A percentile compares a stretch with the other conserved stretches of the same genome.
Evolutionary conservation across 2,329 filamentous ascomycete genomes (phyloP).

Genomic region (Colletotrichum orbiculare): DNA sequence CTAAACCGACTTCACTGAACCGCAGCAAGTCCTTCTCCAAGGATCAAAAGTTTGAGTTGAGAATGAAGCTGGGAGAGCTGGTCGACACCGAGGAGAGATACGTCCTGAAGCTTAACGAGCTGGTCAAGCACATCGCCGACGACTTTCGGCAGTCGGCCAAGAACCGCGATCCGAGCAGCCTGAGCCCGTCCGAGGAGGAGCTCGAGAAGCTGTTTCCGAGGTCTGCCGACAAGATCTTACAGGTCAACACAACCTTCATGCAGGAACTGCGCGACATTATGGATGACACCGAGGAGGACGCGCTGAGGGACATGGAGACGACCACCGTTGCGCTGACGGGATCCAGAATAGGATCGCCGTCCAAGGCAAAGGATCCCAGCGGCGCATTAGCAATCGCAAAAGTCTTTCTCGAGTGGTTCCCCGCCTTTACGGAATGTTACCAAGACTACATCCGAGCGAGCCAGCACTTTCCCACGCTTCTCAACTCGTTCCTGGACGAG

Average conservation of each 20-base stretch:
- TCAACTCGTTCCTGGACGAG: conserved; percentile 82
- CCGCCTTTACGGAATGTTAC: conserved; percentile 90
- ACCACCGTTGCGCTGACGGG: conserved; percentile 54
- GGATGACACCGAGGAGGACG: conserved; percentile 85
- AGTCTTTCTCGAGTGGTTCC: conserved; percentile 90
- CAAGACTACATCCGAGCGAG: conserved; percentile 93
- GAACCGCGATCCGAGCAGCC: conserved; percentile 66
- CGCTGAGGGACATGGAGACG: conserved; percentile 79
- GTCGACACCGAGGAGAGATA: conserved; percentile 96
- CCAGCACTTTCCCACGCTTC: conserved; percentile 83
- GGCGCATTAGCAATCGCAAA: conserved; percentile 83
- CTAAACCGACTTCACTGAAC: conserved; percentile 84
- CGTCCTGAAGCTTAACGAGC: conserved; percentile 84
- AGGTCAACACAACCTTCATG: conserved; percentile 85
- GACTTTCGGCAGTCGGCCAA: conserved; percentile 81
- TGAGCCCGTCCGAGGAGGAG: conserved; percentile 78
- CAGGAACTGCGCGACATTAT: conserved; percentile 80
- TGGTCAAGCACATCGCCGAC: conserved; percentile 83
- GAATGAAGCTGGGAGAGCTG: conserved; percentile 89
- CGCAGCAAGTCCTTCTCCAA: conserved; percentile 81
- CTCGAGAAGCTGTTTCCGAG: conserved; percentile 83
- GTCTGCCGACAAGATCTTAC: conserved; percentile 82
- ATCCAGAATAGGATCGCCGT: conserved; percentile 56
- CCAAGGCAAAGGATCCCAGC: conserved; percentile 74
- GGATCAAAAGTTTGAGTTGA: conserved; percentile 84